Conservation (phyloP, 2,329 filamentous ascomycete genomes). For the Penicillium sp. region DNA sequence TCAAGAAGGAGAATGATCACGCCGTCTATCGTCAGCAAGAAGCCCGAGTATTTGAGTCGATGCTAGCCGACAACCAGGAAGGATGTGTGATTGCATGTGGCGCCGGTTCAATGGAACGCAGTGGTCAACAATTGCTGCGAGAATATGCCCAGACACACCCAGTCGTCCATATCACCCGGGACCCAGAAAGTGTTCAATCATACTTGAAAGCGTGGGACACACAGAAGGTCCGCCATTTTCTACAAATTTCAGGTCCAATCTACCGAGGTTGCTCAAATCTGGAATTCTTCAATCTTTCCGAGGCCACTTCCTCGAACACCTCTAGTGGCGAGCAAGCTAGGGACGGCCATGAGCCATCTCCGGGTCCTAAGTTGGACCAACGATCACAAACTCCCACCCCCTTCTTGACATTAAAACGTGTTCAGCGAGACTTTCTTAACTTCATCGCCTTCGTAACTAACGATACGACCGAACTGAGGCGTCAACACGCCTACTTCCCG, state of each 20-base stretch:
- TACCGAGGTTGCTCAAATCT: conserved; percentile 71
- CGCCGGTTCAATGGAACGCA: conserved; percentile 69
- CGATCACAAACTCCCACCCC: conserved; percentile 54
- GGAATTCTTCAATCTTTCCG: conserved; percentile 77
- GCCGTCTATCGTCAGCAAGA: conserved; percentile 67
- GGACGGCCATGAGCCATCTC: conserved; percentile 29
- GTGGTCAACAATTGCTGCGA: conserved; percentile 62
- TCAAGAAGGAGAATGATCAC: conserved; percentile 66
- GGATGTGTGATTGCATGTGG: conserved; percentile 73
- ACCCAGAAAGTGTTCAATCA: conserved; percentile 65
- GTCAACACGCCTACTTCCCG: conserved; percentile 58
- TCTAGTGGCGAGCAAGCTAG: conserved; percentile 30
- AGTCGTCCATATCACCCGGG: conserved; percentile 71
- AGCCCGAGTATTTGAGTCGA: conserved; percentile 62
- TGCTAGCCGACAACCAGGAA: conserved; percentile 62
- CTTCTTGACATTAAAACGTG: conserved; percentile 69
- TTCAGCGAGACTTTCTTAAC: conserved; percentile 71
- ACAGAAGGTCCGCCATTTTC: conserved; percentile 61
- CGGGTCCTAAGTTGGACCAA: conserved; percentile 38
- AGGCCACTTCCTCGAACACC: conserved; percentile 46
- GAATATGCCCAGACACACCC: conserved; percentile 68
- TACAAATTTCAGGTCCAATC: conserved; percentile 55
- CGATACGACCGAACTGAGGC: conserved; percentile 33
- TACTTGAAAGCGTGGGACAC: conserved; percentile 64
- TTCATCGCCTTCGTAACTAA: conserved; percentile 66